These are phyloP conservation scores for Penicillium steckii DNA, from an alignment of 495 filamentous ascomycete genomes.

Conservation along the genomic window DNA sequence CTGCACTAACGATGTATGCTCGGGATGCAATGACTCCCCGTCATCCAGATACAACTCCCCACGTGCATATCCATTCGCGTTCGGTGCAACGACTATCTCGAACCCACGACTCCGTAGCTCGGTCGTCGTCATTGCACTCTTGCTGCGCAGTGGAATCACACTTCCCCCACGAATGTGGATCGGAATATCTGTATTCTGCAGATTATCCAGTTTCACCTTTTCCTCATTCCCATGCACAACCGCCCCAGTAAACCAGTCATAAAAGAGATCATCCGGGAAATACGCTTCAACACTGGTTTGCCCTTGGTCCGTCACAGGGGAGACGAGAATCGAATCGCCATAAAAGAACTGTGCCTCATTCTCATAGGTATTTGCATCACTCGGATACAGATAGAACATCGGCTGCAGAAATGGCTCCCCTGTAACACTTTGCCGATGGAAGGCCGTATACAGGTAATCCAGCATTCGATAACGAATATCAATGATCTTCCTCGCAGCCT, in stretches of 20 bases:
- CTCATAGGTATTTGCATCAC: slow-evolving; percentile 57
- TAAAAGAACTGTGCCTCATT: slow-evolving; percentile 74
- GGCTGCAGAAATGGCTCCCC: slow-evolving; percentile 70
- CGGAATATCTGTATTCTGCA: slow-evolving; percentile 66
- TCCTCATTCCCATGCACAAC: slow-evolving; percentile 55
- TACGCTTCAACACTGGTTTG: slow-evolving; percentile 67
- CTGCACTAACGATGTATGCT: slow-evolving; percentile 43
- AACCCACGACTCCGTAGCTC: slow-evolving; percentile 66
- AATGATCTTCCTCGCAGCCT: slow-evolving; percentile 68
- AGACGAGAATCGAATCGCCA: slow-evolving; percentile 68
- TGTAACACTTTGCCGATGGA: slow-evolving; percentile 61
- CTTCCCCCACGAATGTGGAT: slow-evolving; percentile 69
- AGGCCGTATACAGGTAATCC: slow-evolving; percentile 80
- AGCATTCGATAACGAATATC: slow-evolving; percentile 72
- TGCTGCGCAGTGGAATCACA: slow-evolving; percentile 63
- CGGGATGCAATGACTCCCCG: slow-evolving; percentile 54
- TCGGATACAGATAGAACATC: slow-evolving; percentile 70
- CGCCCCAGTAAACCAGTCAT: slow-evolving; percentile 69
- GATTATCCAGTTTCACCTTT: slow-evolving; percentile 49
- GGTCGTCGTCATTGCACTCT: slow-evolving; percentile 66
- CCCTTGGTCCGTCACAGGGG: slow-evolving; percentile 65
- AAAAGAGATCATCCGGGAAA: slow-evolving; percentile 72
- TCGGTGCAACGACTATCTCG: slow-evolving; percentile 67
- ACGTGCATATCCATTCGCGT: slow-evolving; percentile 41
- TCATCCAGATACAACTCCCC: slow-evolving; percentile 63